Evolutionary conservation across 495 filamentous ascomycete species (phyloP).

Genomic region (Aspergillus incahuasiensis): DNA sequence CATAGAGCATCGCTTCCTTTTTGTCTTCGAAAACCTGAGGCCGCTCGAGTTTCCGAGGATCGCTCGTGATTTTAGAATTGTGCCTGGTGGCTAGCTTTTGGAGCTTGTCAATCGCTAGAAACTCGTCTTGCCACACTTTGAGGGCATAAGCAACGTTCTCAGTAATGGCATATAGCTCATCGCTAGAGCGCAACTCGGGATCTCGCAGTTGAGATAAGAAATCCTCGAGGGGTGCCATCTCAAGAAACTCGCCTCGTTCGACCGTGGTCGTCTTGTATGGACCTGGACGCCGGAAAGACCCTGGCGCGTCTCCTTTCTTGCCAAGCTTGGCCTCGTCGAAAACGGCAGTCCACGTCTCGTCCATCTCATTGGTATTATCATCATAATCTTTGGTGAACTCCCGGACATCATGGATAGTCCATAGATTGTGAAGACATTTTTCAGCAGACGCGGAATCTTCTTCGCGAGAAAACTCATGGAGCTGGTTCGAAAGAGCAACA

Average conservation of each 20-base stretch:
- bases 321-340: conserved; percentile 30
- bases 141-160: conserved; percentile 51
- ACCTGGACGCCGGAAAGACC: conserved; percentile 42
- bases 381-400: conserved; percentile 42
- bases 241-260: conserved; percentile 43
- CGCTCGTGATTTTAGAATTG: conserved; percentile 19
- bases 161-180: conserved; percentile 51
- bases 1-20: conserved; percentile 41
- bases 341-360: conserved; percentile 29
- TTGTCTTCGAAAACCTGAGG: conserved; percentile 34
- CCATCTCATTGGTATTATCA: conserved; percentile 21
- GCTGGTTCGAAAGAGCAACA: conserved; percentile 28
- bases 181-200: conserved; percentile 31
- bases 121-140: conserved; percentile 60
- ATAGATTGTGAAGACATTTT: conserved; percentile 56
- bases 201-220: conserved; percentile 34
- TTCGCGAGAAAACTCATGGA: conserved; percentile 28
- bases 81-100: conserved; percentile 46
- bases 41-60: conserved; percentile 23
- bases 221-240: conserved; percentile 30
- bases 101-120: conserved; percentile 53
- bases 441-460: conserved; percentile 51
- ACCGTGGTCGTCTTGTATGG: conserved; percentile 35
- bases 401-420: conserved; percentile 50
- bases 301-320: conserved; percentile 41